These are phyloP conservation scores for Sungouiozyma intestinalis DNA, from an alignment of 805 yeast genomes.

Conservation along the genomic window DNA sequence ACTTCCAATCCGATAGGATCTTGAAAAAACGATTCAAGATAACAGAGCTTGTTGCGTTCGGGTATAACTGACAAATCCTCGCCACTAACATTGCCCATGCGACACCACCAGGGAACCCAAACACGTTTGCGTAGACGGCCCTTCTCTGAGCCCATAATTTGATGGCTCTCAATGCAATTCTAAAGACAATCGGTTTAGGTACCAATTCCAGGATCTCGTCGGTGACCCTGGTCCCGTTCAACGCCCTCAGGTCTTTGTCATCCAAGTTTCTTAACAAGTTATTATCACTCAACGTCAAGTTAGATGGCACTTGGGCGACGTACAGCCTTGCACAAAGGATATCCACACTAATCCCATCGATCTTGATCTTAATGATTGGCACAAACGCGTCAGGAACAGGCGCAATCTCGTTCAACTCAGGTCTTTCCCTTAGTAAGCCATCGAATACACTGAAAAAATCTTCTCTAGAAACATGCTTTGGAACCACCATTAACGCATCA, in stretches of 20 bases:
- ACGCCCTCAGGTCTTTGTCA: constrained; percentile 78
- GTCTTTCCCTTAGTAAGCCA: constrained; percentile 53
- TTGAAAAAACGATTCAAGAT: constrained; percentile 83
- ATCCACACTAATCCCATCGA: constrained; percentile 89
- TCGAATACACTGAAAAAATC: constrained; percentile 82
- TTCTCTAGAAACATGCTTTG: constrained; percentile 85
- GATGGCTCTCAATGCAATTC: constrained; percentile 83
- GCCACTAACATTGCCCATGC: constrained; percentile 99
- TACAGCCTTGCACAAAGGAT: constrained; percentile 76
- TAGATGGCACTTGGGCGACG: constrained; percentile 69
- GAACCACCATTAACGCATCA: constrained; percentile 92
- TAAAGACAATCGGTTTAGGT: constrained; percentile 87
- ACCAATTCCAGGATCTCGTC: constrained; percentile 85
- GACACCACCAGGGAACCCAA: constrained; percentile 98
- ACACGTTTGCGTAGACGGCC: constrained; percentile 87
- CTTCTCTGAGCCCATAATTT: constrained; percentile 96
- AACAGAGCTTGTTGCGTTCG: constrained; percentile 89
- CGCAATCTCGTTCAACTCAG: constrained; percentile 82
- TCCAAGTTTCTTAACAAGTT: constrained; percentile 78
- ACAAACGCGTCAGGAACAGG: constrained; percentile 96
- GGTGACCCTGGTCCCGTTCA: constrained; percentile 95
- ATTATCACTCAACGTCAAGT: constrained; percentile 71
- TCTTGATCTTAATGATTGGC: constrained; percentile 87
- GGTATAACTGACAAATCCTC: constrained; percentile 89
- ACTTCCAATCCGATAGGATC: constrained; percentile 81